Base-by-base conservation (phyloP, 164 flowering plant species). In the Nymphaea colorata region DNA sequence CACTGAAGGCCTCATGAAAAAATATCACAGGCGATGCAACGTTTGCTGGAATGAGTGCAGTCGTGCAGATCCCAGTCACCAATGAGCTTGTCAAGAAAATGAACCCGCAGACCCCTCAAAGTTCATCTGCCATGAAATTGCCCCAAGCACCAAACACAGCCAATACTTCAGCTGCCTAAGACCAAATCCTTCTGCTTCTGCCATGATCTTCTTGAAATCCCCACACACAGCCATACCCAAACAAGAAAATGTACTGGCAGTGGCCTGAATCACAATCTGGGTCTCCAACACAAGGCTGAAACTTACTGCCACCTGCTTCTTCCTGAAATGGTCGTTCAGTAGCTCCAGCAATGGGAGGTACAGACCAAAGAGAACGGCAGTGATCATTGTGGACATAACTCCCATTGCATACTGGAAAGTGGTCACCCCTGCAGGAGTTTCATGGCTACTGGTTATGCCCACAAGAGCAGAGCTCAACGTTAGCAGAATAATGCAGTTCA, bases 21-120 rank as follows among this genome's bases (percentile, higher is more conserved):
- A 77, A 84, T 67, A 83, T 17, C 10, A 85, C 93, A 4, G 93
- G 95, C 0, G 85, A 85, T 25, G 87, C 10, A 55, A 87, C 93
- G 72, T 86, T 88, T 75, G 83, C 68, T 15, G 82, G 85, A 74
- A 87, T 61, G 63, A 91, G 64, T 64, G 95, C 91, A 74, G 93
- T 91, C 86, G 80, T 83, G 85, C 95, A 91, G 10, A 91, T 79
- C 67, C 91, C 97, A 3, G 90, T 83, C 5, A 89, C 88, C 17
- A 91, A 41, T 16, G 88, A 82, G 60, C 86, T 78, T 41, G 97
- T 89, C 74, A 87, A 41, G 74, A 79, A 91, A 91, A 89, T 74
- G 87, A 74, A 71, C 97, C 97, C 1, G 97, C 91, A 7, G 97
- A 86, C 14, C 93, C 97, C 85, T 87, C 72, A 73, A 91, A 88